Percentiles rank a stretch among this genome's conserved stretches.
phyloP scores from a whole-genome alignment of 2,329 filamentous ascomycete genomes.

The Pseudocercospora crystallina region DNA sequence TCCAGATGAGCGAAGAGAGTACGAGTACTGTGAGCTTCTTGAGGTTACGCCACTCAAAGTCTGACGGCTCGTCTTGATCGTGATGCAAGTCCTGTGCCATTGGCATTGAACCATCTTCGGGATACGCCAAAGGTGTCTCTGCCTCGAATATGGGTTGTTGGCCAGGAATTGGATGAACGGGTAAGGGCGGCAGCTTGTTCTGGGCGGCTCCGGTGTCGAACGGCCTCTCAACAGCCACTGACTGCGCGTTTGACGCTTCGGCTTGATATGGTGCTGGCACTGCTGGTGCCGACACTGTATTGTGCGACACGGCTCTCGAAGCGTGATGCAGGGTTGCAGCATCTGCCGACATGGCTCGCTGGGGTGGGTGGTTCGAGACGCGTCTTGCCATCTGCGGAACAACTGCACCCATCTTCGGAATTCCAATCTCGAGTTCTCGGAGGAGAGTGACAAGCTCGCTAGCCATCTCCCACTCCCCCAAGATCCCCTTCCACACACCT shows the following conservation, averaged over 20 bases:
- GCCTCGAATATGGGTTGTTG: constrained; percentile 45
- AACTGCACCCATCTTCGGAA: constrained; percentile 70
- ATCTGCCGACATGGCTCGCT: constrained; percentile 30
- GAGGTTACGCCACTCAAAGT: constrained; percentile 75
- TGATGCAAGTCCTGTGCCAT: constrained; percentile 34
- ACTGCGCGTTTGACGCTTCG: constrained; percentile 16
- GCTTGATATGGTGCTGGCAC: constrained; percentile 9
- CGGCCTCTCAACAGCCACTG: constrained; percentile 62
- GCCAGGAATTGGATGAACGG: constrained; percentile 34
- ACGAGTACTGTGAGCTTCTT: constrained; percentile 93
- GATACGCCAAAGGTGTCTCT: constrained; percentile 40
- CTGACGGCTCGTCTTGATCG: constrained; percentile 61
- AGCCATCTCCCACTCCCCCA: constrained; percentile 88
- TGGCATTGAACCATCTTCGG: constrained; percentile 37
- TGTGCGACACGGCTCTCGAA: constrained; percentile 8
- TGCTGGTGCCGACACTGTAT: constrained; percentile 5
- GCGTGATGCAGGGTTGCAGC: constrained; percentile 22
- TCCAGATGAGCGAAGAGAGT: constrained; percentile 84
- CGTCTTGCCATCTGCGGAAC: constrained; percentile 44
- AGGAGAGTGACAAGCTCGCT: constrained; percentile 86
- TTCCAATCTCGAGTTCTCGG: constrained; percentile 81
- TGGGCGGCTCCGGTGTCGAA: constrained; percentile 51
- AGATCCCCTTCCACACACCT: constrained; percentile 74
- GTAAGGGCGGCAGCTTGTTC: constrained; percentile 36
- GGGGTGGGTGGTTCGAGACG: constrained; percentile 21